These are phyloP conservation scores for Neoboletus subvelutipes DNA, from an alignment of 768 basidiomycete genomes.

Conservation along the genomic window DNA sequence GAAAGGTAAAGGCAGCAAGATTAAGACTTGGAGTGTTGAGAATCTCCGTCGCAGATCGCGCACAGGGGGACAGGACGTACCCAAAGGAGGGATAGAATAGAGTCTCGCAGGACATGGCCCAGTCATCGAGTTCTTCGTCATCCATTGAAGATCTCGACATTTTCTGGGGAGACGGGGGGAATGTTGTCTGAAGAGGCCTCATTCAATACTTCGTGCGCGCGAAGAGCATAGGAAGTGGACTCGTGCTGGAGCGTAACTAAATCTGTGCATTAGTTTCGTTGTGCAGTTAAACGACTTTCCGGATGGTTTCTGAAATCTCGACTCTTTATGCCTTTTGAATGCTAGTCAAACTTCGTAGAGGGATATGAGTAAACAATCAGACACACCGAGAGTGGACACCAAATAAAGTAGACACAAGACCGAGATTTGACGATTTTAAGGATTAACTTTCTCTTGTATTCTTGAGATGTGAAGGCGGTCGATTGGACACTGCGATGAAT, in stretches of 20 bases:
- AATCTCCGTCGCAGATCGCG: neutral
- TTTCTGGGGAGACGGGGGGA: neutral
- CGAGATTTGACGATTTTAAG: neutral
- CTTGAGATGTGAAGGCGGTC: neutral
- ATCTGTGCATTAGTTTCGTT: neutral
- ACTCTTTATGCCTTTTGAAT: neutral
- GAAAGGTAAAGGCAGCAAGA: slow-evolving; percentile 9
- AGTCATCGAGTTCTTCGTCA: neutral
- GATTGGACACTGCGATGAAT: neutral
- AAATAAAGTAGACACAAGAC: neutral
- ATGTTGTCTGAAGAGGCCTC: neutral
- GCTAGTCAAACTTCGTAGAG: neutral
- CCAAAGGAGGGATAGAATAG: neutral
- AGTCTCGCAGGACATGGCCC: neutral
- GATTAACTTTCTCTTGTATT: neutral
- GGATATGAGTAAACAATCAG: neutral
- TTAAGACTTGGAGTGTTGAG: neutral
- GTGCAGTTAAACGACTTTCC: neutral
- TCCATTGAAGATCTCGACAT: neutral
- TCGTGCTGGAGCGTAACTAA: neutral
- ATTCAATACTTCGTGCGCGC: no score
- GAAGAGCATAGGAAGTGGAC: no score
- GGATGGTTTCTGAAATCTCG: neutral
- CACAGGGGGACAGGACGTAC: neutral
- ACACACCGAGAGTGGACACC: neutral